Evolutionary conservation across 2,329 filamentous ascomycete genomes (phyloP), one percentile per base, ranked within the genome.

Genomic region (Pyricularia grisea): DNA sequence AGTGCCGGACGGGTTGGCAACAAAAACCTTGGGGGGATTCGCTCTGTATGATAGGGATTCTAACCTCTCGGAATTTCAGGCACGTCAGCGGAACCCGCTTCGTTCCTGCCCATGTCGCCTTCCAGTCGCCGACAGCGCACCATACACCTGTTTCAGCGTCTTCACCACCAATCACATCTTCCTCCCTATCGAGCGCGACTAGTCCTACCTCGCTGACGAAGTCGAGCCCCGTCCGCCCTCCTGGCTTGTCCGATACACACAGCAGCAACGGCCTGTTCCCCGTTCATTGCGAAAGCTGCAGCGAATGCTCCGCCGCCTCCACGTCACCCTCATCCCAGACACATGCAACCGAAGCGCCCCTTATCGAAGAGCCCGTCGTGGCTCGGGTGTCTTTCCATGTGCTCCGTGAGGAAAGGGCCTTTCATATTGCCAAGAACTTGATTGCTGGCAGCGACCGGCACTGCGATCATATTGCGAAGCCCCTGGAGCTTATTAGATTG

Each of bases 401-500:
- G 20, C 82, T 97, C 68, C 88, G 94, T 9, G 88, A 97, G 73
- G 94, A 98, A 81, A 85, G 94, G 71, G 90, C 94, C 69, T 97
- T 91, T 75, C 92, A 97, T 74, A 91, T 95, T 73, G 88, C 90
- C 75, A 92, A 91, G 78, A 87, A 84, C 70, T 83, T 97, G 66
- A 88, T 89, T 58, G 83, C 86, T 69, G 88, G 88, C 17, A 89
- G 88, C 30, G 92, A 96, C 76, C 90, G 90, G 0, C 81, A 89
- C 27, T 90, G 88, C 71, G 84, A 88, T 69, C 92, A 96, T 76
- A 94, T 95, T 70, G 87, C 92, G 58, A 90, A 88, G 70, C 93
- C 93, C 0, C 82, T 98, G 69, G 92, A 97, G 72, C 85, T 97
- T 61, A 83, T 94, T 69, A 86, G 91, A 31, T 80, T 97, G 7